Percentiles rank a stretch among this genome's conserved stretches.
These are phyloP conservation scores for Cercospora janseana DNA, from an alignment of 2,329 filamentous ascomycete genomes.

Conservation along the genomic window DNA sequence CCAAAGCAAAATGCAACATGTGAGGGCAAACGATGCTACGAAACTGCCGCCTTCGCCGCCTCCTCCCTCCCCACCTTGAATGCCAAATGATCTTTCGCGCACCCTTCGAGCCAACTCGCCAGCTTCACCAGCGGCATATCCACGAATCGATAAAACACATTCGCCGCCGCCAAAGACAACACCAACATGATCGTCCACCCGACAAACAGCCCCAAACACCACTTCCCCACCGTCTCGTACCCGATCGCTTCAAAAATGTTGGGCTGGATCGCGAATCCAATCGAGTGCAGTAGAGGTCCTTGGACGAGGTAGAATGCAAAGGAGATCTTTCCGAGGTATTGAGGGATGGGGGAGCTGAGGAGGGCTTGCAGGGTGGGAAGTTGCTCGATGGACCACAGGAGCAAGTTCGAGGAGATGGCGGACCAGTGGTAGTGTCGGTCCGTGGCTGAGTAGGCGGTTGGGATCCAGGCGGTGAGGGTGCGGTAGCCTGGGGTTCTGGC, in stretches of 20 bases:
- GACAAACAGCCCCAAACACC: conserved; percentile 8
- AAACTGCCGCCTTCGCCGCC: background rate
- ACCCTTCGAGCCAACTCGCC: conserved; percentile 13
- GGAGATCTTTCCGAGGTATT: conserved; percentile 21
- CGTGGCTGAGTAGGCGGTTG: conserved; percentile 2
- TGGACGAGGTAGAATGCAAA: conserved; percentile 24
- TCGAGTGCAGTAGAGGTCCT: conserved; percentile 19
- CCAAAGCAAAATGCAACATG: background rate
- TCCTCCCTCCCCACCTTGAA: background rate
- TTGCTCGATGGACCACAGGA: conserved; percentile 16
- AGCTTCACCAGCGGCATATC: conserved; percentile 18
- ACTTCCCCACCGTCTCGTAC: conserved; percentile 1
- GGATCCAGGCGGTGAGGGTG: conserved; percentile 2
- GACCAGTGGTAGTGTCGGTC: conserved; percentile 15
- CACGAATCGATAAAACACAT: conserved; percentile 17
- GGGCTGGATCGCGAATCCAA: conserved; percentile 19
- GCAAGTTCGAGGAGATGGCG: conserved; percentile 7
- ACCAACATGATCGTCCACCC: conserved; percentile 19
- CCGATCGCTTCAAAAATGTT: conserved; percentile 13
- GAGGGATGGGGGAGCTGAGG: conserved; percentile 13
- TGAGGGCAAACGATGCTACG: background rate
- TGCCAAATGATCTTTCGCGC: conserved; percentile 1
- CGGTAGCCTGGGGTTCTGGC: conserved; percentile 14
- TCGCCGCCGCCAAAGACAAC: conserved; percentile 6
- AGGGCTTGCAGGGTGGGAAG: conserved; percentile 1